Evolutionary conservation across 306 rosid species (phyloP).

Genomic region (Heteromeles arbutifolia): DNA sequence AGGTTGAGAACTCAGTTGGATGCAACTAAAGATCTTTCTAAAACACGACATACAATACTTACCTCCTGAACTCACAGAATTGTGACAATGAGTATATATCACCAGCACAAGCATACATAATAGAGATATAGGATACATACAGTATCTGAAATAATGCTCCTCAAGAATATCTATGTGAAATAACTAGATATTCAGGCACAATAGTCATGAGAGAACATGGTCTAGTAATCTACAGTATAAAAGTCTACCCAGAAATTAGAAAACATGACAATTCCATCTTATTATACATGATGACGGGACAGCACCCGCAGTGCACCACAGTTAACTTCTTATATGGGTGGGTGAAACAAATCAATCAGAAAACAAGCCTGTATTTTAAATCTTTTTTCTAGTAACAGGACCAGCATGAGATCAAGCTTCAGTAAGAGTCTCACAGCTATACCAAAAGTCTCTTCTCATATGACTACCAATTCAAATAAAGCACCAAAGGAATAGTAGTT

Average conservation of each 20-base stretch:
- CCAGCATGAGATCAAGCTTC: conserved; percentile 3
- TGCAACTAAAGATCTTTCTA: too few species aligned
- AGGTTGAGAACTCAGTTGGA: too few species aligned
- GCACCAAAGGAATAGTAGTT: background rate
- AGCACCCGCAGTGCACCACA: background rate
- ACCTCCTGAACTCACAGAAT: background rate
- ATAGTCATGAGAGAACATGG: background rate
- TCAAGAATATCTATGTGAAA: background rate
- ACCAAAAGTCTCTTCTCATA: background rate
- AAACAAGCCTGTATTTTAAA: background rate
- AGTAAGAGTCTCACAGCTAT: background rate
- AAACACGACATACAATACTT: too few species aligned
- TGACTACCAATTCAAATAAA: background rate
- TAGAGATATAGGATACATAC: background rate
- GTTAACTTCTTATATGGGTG: background rate
- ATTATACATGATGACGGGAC: background rate
- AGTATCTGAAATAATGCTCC: background rate
- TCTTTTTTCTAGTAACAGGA: background rate
- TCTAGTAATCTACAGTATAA: background rate
- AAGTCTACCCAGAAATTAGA: too few species aligned
- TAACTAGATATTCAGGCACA: background rate
- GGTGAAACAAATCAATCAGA: background rate
- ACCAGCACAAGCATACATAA: background rate
- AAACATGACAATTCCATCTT: background rate
- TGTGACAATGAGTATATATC: background rate